Base-by-base conservation (phyloP, 75 land plant genomes). In the Sequoiadendron giganteum region DNA sequence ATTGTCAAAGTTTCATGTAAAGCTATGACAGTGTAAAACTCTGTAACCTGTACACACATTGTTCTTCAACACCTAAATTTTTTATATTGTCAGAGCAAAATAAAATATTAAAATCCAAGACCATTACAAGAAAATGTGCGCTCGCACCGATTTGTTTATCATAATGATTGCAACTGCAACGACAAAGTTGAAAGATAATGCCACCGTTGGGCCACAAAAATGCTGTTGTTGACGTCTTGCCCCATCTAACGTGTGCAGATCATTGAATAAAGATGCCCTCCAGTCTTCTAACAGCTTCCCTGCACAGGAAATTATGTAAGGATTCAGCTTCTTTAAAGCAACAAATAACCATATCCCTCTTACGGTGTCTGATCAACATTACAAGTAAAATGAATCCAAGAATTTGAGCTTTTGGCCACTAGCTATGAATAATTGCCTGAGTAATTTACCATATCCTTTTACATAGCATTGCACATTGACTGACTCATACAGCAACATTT, bases 111-210 rank as follows among this genome's bases (percentile, higher is more conserved):
- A 13, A 47, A 45, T 45, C 15, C 14, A 47, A 82, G 3, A 45
- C 47, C 18, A 42, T 81, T 45, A 82, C 30, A 47, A 28, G 32
- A 13, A 40, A 49, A 84, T 30, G 75, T 47, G 80, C 25, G 75
- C 72, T 87, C 89, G 4, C 70, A 97, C 99, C 93, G 93, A 75
- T 92, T 97, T 97, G 91, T 97, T 97, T 85, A 91, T 89, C 89
- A 97, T 88, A 58, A 97, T 97, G 72, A 97, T 97, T 3, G 94
- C 93, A 89, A 97, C 94, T 79, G 97, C 90, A 77, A 97, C 95
- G 10, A 94, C 1, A 52, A 97, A 97, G 88, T 97, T 97, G 91
- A 97, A 97, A 15, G 99, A 88, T 85, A 97, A 88, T 49, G 99
- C 95, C 68, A 90, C 90, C 39, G 55, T 70, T 14, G 99, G 97